Evolutionary conservation across 73 alveolate genomes (phyloP).

Genomic region (Paramecium bursaria): DNA sequence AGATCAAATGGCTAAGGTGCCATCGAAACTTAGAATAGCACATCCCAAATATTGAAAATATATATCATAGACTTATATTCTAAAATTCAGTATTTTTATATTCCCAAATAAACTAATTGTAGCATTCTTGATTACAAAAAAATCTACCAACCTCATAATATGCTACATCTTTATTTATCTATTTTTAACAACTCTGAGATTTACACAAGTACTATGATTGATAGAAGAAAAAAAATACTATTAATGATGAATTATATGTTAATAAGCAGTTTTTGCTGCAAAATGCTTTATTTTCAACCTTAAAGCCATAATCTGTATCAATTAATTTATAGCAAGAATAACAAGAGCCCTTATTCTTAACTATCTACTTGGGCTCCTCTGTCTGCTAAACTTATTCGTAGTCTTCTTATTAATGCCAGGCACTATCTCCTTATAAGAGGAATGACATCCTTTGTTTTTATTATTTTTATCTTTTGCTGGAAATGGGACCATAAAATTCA

Average conservation of each 20-base stretch:
- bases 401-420: slow-evolving; percentile 12
- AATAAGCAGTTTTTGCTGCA: slow-evolving; percentile 5
- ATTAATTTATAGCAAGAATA: slow-evolving; percentile 35
- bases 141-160: slow-evolving; percentile 21
- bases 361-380: neutral
- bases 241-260: neutral
- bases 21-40: slow-evolving; percentile 73
- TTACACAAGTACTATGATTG: slow-evolving; percentile 27
- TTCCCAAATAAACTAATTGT: neutral
- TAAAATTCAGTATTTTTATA: too few species aligned
- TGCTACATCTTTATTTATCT: slow-evolving; percentile 3
- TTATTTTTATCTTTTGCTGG: slow-evolving; percentile 15
- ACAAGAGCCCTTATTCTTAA: slow-evolving; percentile 17
- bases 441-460: slow-evolving; percentile 38
- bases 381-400: neutral
- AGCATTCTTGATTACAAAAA: neutral
- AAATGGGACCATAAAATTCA: neutral
- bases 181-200: slow-evolving; percentile 1
- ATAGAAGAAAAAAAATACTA: neutral
- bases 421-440: neutral
- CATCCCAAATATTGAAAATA: slow-evolving; percentile 75
- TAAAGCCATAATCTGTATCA: neutral
- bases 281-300: neutral
- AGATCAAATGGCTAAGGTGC: slow-evolving; percentile 77
- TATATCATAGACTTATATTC: too few species aligned